Conservation (phyloP, 352 stramenopile species). For the Phytopythium boreale region DNA sequence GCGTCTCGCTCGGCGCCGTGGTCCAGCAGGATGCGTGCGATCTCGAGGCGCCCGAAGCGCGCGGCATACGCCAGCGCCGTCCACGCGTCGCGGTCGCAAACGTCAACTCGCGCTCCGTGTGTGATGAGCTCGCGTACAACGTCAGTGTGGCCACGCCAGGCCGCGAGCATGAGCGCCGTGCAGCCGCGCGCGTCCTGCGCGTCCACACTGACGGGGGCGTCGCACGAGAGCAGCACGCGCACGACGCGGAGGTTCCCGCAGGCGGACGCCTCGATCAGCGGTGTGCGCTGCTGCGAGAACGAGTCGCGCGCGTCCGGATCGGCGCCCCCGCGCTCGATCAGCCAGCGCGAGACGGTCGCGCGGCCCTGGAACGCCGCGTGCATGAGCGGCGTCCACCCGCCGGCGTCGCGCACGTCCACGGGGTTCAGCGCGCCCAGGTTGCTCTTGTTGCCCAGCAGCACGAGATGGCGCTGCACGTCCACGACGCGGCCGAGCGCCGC, state of each 20-base stretch:
- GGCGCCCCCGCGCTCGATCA: background rate
- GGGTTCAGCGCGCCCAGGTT: background rate
- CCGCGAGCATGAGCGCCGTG: slow-evolving; percentile 5
- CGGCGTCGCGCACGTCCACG: slow-evolving; percentile 3
- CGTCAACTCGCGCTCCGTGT: background rate
- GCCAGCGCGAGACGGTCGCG: background rate
- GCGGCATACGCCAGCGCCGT: slow-evolving; percentile 2
- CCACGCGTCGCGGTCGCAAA: background rate
- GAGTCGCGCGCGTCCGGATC: slow-evolving; percentile 1
- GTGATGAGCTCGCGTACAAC: background rate
- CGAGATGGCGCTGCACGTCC: background rate
- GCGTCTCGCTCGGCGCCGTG: background rate
- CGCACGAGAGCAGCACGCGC: slow-evolving; percentile 1
- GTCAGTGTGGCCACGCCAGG: background rate
- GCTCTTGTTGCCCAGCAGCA: background rate
- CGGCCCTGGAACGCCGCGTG: slow-evolving; percentile 7
- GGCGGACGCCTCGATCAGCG: background rate
- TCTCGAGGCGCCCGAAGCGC: background rate
- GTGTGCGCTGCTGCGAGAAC: background rate
- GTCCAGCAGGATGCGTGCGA: slow-evolving; percentile 1
- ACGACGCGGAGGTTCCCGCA: background rate
- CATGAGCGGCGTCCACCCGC: slow-evolving; percentile 6
- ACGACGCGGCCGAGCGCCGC: background rate
- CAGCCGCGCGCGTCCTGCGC: slow-evolving; percentile 1
- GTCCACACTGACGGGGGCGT: background rate